These are phyloP conservation scores for Sporisorium exsertum DNA, from an alignment of 1,284 basidiomycete species.

Conservation along the genomic window DNA sequence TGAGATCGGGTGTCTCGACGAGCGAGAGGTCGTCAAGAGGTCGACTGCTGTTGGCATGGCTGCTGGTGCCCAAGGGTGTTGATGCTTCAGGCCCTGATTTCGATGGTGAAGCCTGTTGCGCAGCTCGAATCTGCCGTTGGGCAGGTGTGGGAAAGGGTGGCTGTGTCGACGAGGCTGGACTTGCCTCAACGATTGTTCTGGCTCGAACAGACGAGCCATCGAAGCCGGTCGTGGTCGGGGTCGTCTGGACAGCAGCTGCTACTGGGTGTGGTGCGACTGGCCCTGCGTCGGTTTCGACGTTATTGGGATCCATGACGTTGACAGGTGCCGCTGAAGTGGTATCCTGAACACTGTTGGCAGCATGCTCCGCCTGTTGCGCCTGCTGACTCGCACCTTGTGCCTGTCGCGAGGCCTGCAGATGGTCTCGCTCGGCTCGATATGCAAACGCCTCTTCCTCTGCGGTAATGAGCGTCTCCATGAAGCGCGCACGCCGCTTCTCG, in stretches of 20 bases:
- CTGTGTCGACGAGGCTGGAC: slow-evolving; percentile 14
- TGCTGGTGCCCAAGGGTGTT: slow-evolving; percentile 17
- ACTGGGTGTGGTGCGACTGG: not conserved
- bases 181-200: slow-evolving; percentile 1
- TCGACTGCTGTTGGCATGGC: slow-evolving; percentile 13
- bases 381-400: not conserved
- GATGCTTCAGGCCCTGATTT: not conserved
- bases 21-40: slow-evolving; percentile 3
- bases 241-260: not conserved
- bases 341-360: not conserved
- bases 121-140: slow-evolving; percentile 25
- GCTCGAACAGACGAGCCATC: not conserved
- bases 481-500: slow-evolving; percentile 25
- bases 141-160: slow-evolving; percentile 43
- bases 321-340: not conserved
- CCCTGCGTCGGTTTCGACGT: not conserved
- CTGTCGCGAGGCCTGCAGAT: slow-evolving; percentile 8
- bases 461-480: slow-evolving; percentile 25
- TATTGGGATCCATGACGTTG: not conserved
- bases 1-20: slow-evolving; percentile 27
- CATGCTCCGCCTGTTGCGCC: slow-evolving; percentile 9
- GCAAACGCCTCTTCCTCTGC: slow-evolving; percentile 36
- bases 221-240: not conserved
- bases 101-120: slow-evolving; percentile 22
- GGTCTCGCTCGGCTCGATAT: slow-evolving; percentile 25